Percentiles rank a stretch among this genome's conserved stretches.
Conservation (phyloP, 2,329 filamentous ascomycete genomes). For the Chaetoscypha palmicola region DNA sequence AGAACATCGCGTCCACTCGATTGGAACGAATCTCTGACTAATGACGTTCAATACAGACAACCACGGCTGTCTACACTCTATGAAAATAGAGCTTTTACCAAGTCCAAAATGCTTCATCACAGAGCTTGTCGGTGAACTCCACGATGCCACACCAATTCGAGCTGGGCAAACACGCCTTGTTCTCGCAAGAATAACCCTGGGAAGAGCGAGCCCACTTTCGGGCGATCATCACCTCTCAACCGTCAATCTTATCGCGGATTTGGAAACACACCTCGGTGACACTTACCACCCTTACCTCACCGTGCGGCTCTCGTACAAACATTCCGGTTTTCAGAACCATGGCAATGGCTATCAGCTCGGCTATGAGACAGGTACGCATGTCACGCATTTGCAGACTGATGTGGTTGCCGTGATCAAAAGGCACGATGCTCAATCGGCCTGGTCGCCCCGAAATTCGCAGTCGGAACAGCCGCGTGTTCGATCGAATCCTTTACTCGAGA, state of each 20-base stretch:
- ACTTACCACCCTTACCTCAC: slow-evolving; percentile 43
- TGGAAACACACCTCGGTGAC: slow-evolving; percentile 50
- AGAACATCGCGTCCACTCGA: background rate
- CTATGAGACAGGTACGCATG: slow-evolving; percentile 34
- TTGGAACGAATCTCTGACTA: background rate
- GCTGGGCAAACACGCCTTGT: slow-evolving; percentile 26
- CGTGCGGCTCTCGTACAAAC: slow-evolving; percentile 46
- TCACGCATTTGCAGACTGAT: slow-evolving; percentile 47
- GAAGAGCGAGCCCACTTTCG: slow-evolving; percentile 11
- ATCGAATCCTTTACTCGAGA: slow-evolving; percentile 20
- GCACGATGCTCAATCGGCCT: slow-evolving; percentile 42
- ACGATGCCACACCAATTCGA: slow-evolving; percentile 19
- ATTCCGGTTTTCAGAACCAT: slow-evolving; percentile 46
- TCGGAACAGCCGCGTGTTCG: slow-evolving; percentile 25
- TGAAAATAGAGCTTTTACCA: slow-evolving; percentile 25
- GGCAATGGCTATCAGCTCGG: slow-evolving; percentile 8
- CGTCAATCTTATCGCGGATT: slow-evolving; percentile 50
- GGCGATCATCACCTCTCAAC: slow-evolving; percentile 36
- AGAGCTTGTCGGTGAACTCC: slow-evolving; percentile 27
- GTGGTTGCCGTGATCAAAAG: slow-evolving; percentile 44
- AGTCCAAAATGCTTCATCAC: slow-evolving; percentile 22
- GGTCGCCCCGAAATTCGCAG: slow-evolving; percentile 40
- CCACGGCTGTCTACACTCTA: slow-evolving; percentile 27
- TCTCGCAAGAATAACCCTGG: slow-evolving; percentile 26
- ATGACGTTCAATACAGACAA: slow-evolving; percentile 1